Evolutionary conservation across 352 stramenopile species (phyloP).

Genomic region (Phytophthora uliginosa): DNA sequence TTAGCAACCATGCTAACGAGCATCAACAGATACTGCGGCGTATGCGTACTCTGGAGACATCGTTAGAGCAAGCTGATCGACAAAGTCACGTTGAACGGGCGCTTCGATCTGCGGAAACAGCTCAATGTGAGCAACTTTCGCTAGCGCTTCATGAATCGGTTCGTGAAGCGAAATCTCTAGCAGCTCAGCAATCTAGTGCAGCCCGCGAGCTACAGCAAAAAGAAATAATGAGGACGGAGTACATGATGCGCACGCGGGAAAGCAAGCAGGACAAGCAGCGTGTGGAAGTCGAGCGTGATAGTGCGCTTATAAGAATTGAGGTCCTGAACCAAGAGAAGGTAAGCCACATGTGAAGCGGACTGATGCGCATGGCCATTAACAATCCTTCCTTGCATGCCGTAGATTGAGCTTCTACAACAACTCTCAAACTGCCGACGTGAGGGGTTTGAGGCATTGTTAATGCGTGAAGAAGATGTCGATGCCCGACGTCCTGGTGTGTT

Average conservation of each 20-base stretch:
- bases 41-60: conserved; percentile 54
- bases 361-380: background rate
- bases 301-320: conserved; percentile 55
- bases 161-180: conserved; percentile 60
- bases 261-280: conserved; percentile 61
- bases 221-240: conserved; percentile 67
- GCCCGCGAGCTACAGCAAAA: conserved; percentile 62
- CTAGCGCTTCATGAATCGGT: conserved; percentile 57
- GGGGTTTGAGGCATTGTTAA: conserved; percentile 54
- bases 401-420: conserved; percentile 44
- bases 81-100: conserved; percentile 63
- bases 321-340: conserved; percentile 58
- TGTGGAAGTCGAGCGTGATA: conserved; percentile 64
- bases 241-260: conserved; percentile 57
- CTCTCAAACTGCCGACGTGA: conserved; percentile 58
- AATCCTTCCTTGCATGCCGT: background rate
- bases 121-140: conserved; percentile 67
- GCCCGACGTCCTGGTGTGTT: conserved; percentile 60
- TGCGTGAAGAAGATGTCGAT: conserved; percentile 82
- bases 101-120: conserved; percentile 59
- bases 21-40: conserved; percentile 70
- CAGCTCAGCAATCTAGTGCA: conserved; percentile 54
- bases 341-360: background rate
- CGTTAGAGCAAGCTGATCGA: conserved; percentile 46
- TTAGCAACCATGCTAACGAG: conserved; percentile 59